phyloP scores from a whole-genome alignment of 176 grass and related monocot genomes.

The Pharus latifolius region DNA sequence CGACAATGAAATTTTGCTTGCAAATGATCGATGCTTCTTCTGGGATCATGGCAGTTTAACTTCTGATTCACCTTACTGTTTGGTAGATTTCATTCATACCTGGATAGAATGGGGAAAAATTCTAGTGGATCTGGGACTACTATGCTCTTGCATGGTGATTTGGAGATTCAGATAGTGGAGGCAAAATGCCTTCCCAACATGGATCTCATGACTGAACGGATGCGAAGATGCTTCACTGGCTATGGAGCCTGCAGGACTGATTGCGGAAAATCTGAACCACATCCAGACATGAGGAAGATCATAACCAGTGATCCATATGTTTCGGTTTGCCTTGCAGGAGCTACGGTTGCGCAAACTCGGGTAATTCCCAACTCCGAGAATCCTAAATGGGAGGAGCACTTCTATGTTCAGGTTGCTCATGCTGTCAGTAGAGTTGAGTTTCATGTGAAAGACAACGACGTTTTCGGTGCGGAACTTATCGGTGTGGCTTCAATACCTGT shows the following conservation, averaged over 20 bases:
- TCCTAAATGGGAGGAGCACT: slow-evolving; percentile 95
- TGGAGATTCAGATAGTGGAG: slow-evolving; percentile 90
- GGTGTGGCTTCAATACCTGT: slow-evolving; percentile 69
- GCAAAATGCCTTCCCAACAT: slow-evolving; percentile 87
- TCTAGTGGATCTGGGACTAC: slow-evolving; percentile 16
- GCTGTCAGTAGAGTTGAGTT: slow-evolving; percentile 65
- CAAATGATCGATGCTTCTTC: slow-evolving; percentile 20
- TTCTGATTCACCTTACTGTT: neutral
- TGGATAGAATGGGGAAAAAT: slow-evolving; percentile 38
- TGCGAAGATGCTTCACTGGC: slow-evolving; percentile 66
- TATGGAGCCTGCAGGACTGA: slow-evolving; percentile 45
- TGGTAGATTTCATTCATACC: neutral
- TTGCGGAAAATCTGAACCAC: slow-evolving; percentile 22
- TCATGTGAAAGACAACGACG: slow-evolving; percentile 85
- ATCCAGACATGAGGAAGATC: slow-evolving; percentile 55
- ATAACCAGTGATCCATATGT: slow-evolving; percentile 97
- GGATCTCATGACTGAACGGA: slow-evolving; percentile 79
- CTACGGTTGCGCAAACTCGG: slow-evolving; percentile 82
- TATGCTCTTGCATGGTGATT: slow-evolving; percentile 65
- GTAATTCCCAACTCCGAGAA: slow-evolving; percentile 82
- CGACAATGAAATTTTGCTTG: neutral
- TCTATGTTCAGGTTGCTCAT: slow-evolving; percentile 82
- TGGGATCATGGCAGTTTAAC: slow-evolving; percentile 6
- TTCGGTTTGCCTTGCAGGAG: slow-evolving; percentile 72
- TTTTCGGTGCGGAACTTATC: slow-evolving; percentile 88